Percentiles rank a stretch among this genome's conserved stretches.
phyloP scores from a whole-genome alignment of 176 grass and related monocot species.

The Otatea glauca region DNA sequence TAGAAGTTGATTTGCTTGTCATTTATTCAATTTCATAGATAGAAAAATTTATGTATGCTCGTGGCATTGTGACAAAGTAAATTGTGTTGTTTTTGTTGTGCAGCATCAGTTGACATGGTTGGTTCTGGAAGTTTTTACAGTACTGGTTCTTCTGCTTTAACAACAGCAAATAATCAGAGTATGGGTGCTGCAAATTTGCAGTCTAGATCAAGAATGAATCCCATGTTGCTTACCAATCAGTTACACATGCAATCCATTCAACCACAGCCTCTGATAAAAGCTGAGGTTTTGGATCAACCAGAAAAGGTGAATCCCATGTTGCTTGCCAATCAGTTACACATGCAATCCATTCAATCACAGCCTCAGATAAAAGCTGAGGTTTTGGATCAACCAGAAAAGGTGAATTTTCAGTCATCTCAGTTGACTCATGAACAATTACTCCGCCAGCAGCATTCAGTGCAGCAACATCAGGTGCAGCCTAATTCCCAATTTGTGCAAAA shows the following conservation, averaged over 20 bases:
- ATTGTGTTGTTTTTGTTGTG: conserved; percentile 22
- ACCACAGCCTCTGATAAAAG: conserved; percentile 66
- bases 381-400: conserved; percentile 77
- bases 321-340: conserved; percentile 64
- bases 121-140: conserved; percentile 71
- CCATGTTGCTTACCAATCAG: conserved; percentile 63
- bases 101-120: conserved; percentile 62
- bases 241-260: conserved; percentile 78
- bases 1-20: not conserved
- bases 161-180: conserved; percentile 63
- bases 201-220: conserved; percentile 72
- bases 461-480: conserved; percentile 70
- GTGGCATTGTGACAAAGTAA: conserved; percentile 15
- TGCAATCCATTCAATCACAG: conserved; percentile 74
- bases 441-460: conserved; percentile 65
- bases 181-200: conserved; percentile 65
- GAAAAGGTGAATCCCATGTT: conserved; percentile 68
- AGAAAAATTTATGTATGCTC: not conserved
- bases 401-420: conserved; percentile 76
- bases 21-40: conserved; percentile 24
- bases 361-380: conserved; percentile 73
- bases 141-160: conserved; percentile 67
- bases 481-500: conserved; percentile 70
- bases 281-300: conserved; percentile 77
- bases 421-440: conserved; percentile 61